These are phyloP conservation scores for Phytophthora hibernalis DNA, from an alignment of 352 stramenopile genomes.

Conservation along the genomic window DNA sequence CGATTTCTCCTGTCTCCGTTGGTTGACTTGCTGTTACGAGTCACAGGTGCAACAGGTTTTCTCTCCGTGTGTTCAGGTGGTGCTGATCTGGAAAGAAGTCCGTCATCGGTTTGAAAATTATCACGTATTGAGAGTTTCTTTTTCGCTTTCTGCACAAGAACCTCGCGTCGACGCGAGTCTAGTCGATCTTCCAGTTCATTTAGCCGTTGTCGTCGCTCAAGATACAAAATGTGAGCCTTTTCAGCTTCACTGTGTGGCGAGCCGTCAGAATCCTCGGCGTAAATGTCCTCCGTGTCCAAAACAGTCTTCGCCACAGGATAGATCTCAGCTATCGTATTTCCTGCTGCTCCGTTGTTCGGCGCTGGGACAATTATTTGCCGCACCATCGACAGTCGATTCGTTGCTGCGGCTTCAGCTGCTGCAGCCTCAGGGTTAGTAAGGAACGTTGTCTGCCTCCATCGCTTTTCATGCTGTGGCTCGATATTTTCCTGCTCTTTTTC, in stretches of 20 bases:
- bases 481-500: constrained; percentile 29
- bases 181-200: constrained; percentile 16
- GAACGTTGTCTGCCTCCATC: constrained; percentile 34
- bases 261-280: constrained; percentile 8
- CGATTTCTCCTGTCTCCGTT: constrained; percentile 1
- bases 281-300: constrained; percentile 28
- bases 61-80: constrained; percentile 13
- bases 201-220: constrained; percentile 28
- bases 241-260: constrained; percentile 29
- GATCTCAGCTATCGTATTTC: constrained; percentile 21
- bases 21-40: constrained; percentile 7
- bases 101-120: not conserved
- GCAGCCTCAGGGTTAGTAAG: constrained; percentile 28
- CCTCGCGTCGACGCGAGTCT: constrained; percentile 7
- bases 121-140: constrained; percentile 1
- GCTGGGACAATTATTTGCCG: not conserved
- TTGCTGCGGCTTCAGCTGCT: constrained; percentile 28
- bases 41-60: constrained; percentile 6
- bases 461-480: constrained; percentile 19
- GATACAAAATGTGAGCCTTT: constrained; percentile 30
- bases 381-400: constrained; percentile 12
- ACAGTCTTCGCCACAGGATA: constrained; percentile 38
- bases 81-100: constrained; percentile 1
- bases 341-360: constrained; percentile 12
- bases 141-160: not conserved